These are phyloP conservation scores for Pythium volutum DNA, from an alignment of 352 stramenopile species.

Conservation along the genomic window DNA sequence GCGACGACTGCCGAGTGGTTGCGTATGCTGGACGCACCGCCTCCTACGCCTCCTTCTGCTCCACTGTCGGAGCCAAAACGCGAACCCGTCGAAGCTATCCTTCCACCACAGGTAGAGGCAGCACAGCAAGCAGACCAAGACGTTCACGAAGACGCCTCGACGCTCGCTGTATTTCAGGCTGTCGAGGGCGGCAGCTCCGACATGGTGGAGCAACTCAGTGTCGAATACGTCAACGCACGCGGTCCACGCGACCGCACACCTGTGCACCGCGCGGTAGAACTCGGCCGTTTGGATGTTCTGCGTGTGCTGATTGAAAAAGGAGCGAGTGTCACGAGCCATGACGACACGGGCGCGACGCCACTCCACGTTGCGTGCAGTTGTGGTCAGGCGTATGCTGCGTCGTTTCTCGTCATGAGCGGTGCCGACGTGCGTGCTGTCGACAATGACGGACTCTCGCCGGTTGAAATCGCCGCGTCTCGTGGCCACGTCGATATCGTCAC, in stretches of 20 bases:
- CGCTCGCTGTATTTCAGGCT: neutral
- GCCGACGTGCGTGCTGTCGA: neutral
- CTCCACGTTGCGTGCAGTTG: conserved; percentile 4
- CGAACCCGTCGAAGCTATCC: neutral
- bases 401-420: neutral
- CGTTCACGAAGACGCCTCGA: neutral
- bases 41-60: neutral
- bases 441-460: neutral
- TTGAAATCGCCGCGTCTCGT: conserved; percentile 1
- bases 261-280: conserved; percentile 1
- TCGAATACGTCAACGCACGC: neutral
- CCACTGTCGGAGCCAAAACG: neutral
- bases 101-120: too few species aligned
- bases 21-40: neutral
- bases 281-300: neutral
- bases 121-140: neutral
- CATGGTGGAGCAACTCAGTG: neutral
- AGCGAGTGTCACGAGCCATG: conserved; percentile 2
- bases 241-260: neutral
- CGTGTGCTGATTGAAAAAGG: conserved; percentile 2
- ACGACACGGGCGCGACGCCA: neutral
- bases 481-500: neutral
- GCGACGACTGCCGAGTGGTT: conserved; percentile 1
- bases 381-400: neutral
- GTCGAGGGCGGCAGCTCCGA: neutral